These are phyloP conservation scores for Achlya hypogyna DNA, from an alignment of 352 stramenopile species.

Conservation along the genomic window DNA sequence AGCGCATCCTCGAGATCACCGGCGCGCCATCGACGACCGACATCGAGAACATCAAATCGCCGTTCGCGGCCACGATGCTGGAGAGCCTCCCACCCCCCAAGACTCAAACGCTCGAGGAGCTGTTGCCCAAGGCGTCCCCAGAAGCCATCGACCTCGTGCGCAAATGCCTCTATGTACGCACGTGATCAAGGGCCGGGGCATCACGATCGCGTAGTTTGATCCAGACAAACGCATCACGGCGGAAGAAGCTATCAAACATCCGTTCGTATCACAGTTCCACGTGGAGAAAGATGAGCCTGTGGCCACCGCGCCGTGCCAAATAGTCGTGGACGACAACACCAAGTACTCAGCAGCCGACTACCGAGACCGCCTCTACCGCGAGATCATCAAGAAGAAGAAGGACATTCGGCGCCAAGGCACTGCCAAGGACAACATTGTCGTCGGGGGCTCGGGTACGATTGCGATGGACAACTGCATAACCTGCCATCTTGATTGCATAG, in stretches of 20 bases:
- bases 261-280: conserved; percentile 93
- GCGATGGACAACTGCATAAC: not conserved
- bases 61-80: conserved; percentile 90
- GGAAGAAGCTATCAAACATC: conserved; percentile 84
- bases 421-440: not conserved
- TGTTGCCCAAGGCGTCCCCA: conserved; percentile 80
- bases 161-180: conserved; percentile 74
- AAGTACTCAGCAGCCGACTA: conserved; percentile 92
- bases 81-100: conserved; percentile 78
- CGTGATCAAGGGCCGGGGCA: not conserved
- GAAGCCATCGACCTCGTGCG: conserved; percentile 87
- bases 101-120: conserved; percentile 65
- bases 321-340: conserved; percentile 91
- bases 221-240: conserved; percentile 84
- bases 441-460: not conserved
- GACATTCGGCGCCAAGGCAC: conserved; percentile 56
- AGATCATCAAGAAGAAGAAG: conserved; percentile 92
- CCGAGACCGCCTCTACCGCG: conserved; percentile 85
- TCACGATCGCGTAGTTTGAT: conserved; percentile 67
- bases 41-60: conserved; percentile 87
- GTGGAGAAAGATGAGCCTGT: conserved; percentile 89
- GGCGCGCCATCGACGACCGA: conserved; percentile 83
- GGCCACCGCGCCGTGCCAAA: conserved; percentile 55
- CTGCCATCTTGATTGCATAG: not conserved
- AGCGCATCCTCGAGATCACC: conserved; percentile 93